Base-by-base conservation (phyloP, 805 yeast species). In the Kurtzmaniella fragi region DNA sequence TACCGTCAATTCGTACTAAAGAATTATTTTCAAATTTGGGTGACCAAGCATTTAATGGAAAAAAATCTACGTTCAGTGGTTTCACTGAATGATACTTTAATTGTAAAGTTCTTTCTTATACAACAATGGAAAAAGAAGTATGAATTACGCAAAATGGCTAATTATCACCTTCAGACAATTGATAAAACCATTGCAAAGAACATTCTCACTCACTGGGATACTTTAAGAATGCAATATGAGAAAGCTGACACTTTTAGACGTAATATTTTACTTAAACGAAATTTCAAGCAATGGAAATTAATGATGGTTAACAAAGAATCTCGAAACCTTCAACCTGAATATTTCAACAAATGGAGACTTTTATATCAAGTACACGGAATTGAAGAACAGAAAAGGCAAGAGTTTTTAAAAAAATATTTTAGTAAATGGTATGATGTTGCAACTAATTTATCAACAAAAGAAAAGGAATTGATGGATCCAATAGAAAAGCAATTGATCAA, bases 1-100 rank as follows among this genome's bases (percentile, higher is more conserved):
- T 20, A 20, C 8, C 25, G 25, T 20, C 25, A 20, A 20, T 20
- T 20, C 8, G 25, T 20, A 5, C 25, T 20, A 5, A 20, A 20
- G 8, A 47, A 42, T 25, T 45, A 33, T 25, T 48, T 60, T 26
- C 17, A 34, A 1, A 33, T 20, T 1, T 58, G 62, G 62, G 32
- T 30, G n/a, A 27, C 34, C 5, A 14, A 28, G 4, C 17, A 17
- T 23, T 5, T 14, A 14, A 31, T 47, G 13, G 32, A 37, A 12
- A 17, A 4, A 11, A 28, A 20, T 12, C 16, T 35, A 3, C 31
- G 38, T 4, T 20, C 40, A 28, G 42, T 42, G 4, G 37, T 32
- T 29, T 11, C 8, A 9, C 31, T 23, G n/a, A 44, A 39, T 15
- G 34, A 48, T 28, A 14, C 8, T 6, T 15, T 17, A 4, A 31